Conservation (phyloP, 768 basidiomycete species). For the Rhodocollybia butyracea region DNA sequence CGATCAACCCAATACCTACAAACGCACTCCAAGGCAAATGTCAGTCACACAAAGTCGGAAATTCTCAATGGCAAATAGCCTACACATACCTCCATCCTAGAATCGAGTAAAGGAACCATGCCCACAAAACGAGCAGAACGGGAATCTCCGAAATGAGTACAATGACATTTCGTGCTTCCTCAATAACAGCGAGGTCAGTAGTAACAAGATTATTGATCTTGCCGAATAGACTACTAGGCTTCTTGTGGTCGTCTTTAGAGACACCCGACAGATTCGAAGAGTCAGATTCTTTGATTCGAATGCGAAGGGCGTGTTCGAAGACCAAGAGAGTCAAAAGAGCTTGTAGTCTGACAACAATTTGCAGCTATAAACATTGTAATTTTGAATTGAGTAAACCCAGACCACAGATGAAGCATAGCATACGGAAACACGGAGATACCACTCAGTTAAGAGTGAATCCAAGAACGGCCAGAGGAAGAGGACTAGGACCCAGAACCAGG, state of each 20-base stretch:
- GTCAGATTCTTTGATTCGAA: constrained; percentile 22
- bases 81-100: constrained; percentile 16
- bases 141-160: constrained; percentile 8
- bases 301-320: constrained; percentile 29
- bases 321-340: constrained; percentile 12
- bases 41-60: not conserved
- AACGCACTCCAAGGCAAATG: constrained; percentile 28
- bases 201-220: constrained; percentile 57
- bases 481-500: constrained; percentile 35
- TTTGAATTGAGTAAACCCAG: not conserved
- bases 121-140: constrained; percentile 3
- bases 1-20: constrained; percentile 39
- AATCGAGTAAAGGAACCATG: constrained; percentile 19
- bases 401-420: not conserved
- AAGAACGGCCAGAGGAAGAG: constrained; percentile 33
- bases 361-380: not conserved
- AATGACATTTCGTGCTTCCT: constrained; percentile 8
- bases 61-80: not conserved
- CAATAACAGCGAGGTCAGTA: constrained; percentile 35
- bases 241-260: not conserved
- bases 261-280: not conserved
- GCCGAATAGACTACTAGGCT: constrained; percentile 39
- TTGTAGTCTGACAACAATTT: constrained; percentile 3
- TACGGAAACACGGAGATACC: constrained; percentile 30
- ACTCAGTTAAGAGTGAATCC: constrained; percentile 34